A percentile compares a stretch with the other conserved stretches of the same genome.
These are phyloP conservation scores for Didymella sp. DNA, from an alignment of 2,329 filamentous ascomycete genomes.

Conservation along the genomic window DNA sequence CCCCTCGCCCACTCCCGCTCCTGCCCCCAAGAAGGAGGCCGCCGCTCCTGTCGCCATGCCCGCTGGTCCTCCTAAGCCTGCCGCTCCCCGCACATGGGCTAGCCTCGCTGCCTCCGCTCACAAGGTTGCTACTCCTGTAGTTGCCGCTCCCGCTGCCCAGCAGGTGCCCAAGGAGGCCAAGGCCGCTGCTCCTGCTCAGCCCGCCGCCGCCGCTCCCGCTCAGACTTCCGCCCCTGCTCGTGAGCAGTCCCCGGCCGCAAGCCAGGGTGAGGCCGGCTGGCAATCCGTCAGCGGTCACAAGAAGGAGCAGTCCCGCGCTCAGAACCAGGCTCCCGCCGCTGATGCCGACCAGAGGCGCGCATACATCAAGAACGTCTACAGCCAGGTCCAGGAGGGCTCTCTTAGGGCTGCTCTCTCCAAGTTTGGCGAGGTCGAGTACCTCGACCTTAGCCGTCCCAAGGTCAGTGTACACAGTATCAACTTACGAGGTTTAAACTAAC, in stretches of 20 bases:
- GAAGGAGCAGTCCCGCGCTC: constrained; percentile 80
- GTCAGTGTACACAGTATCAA: constrained; percentile 58
- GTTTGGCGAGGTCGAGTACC: constrained; percentile 70
- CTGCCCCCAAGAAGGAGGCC: constrained; percentile 58
- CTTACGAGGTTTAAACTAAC: constrained; percentile 24
- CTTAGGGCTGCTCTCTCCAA: constrained; percentile 74
- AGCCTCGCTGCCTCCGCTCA: constrained; percentile 66
- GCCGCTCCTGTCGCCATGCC: constrained; percentile 60
- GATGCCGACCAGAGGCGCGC: constrained; percentile 81
- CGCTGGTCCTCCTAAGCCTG: constrained; percentile 63
- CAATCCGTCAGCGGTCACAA: constrained; percentile 82
- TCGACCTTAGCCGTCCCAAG: constrained; percentile 74
- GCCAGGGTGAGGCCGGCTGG: constrained; percentile 75
- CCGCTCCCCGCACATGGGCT: constrained; percentile 73
- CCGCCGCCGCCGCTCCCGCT: constrained; percentile 32
- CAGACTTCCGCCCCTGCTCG: constrained; percentile 45
- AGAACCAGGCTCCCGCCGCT: constrained; percentile 65
- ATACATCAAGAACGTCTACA: constrained; percentile 95
- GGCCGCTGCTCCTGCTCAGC: constrained; percentile 45
- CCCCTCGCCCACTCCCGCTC: constrained; percentile 64
- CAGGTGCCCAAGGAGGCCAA: constrained; percentile 46
- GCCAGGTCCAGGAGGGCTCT: constrained; percentile 79
- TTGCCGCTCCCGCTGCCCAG: constrained; percentile 45
- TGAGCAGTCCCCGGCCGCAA: constrained; percentile 46
- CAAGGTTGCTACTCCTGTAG: constrained; percentile 53